Conservation (phyloP, 1,284 basidiomycete genomes). For the Austroboletus niveus region DNA sequence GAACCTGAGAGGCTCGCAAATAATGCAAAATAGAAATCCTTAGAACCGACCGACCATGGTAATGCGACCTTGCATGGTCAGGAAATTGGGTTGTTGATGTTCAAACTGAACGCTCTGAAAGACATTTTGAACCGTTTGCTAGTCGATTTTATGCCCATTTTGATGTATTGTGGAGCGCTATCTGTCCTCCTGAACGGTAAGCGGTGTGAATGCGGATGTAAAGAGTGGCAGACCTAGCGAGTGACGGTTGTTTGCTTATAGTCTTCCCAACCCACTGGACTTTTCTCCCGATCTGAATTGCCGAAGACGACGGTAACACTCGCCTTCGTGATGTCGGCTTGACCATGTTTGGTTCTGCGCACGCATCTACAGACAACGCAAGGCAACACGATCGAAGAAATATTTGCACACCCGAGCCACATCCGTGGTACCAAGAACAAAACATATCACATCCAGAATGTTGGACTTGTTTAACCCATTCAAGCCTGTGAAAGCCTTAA, state of each 20-base stretch:
- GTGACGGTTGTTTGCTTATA: slow-evolving; percentile 94
- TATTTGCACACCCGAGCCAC: slow-evolving; percentile 67
- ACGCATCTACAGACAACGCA: slow-evolving; percentile 64
- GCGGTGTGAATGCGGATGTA: slow-evolving; percentile 5
- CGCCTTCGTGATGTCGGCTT: slow-evolving; percentile 96
- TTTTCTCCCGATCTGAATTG: slow-evolving; percentile 90
- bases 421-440: slow-evolving; percentile 95
- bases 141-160: slow-evolving; percentile 97
- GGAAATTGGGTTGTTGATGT: slow-evolving; percentile 99
- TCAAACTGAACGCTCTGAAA: slow-evolving; percentile 97
- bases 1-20: slow-evolving; percentile 45
- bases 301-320: slow-evolving; percentile 99
- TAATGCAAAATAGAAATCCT: not conserved
- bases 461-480: slow-evolving; percentile 97
- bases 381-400: not conserved
- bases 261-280: slow-evolving; percentile 84
- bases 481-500: slow-evolving; percentile 97
- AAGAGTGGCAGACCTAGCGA: slow-evolving; percentile 66
- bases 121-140: slow-evolving; percentile 86
- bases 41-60: slow-evolving; percentile 62
- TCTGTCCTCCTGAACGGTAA: slow-evolving; percentile 45
- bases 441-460: slow-evolving; percentile 96
- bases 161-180: slow-evolving; percentile 90
- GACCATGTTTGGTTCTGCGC: slow-evolving; percentile 96
- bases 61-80: slow-evolving; percentile 99